A percentile compares a stretch with the other conserved stretches of the same genome.
phyloP scores from a whole-genome alignment of 139 green algal genomes.

The Micromonas pusilla region DNA sequence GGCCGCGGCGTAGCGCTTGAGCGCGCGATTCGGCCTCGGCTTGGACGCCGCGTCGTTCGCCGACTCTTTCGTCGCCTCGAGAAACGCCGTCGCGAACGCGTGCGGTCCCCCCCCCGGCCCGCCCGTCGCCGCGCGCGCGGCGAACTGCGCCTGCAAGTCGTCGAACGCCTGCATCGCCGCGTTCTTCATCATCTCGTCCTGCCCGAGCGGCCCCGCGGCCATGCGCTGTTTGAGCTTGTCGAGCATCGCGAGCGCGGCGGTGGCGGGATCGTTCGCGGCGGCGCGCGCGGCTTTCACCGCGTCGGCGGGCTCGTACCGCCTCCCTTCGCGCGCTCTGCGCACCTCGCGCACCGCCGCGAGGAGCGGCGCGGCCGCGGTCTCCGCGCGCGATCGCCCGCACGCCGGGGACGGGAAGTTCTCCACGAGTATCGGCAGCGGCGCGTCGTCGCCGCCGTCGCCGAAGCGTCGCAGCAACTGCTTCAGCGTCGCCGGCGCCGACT shows the following conservation, averaged over 20 bases:
- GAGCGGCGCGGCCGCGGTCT: background rate
- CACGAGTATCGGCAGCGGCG: background rate
- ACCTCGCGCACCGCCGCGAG: background rate
- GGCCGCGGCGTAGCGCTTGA: too few relatives aligned
- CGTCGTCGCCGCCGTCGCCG: background rate
- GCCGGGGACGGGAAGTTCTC: background rate
- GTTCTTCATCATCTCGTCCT: background rate
- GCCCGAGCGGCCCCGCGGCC: background rate
- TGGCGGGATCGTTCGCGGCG: background rate
- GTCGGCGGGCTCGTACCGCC: background rate
- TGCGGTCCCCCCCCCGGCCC: background rate
- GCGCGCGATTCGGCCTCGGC: too few relatives aligned
- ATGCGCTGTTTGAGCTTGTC: background rate
- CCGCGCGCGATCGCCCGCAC: background rate
- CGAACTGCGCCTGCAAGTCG: background rate
- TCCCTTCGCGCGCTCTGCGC: background rate
- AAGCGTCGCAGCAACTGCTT: background rate
- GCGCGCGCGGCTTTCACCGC: background rate
- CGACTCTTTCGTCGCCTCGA: too few relatives aligned
- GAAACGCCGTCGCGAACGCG: background rate
- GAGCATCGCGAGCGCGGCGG: background rate
- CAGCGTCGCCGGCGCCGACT: background rate
- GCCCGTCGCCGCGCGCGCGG: too few relatives aligned
- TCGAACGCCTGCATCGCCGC: background rate
- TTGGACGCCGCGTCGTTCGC: too few relatives aligned